Conservation (phyloP, 2,329 filamentous ascomycete species). For the Mycosphaerella arachidis region DNA sequence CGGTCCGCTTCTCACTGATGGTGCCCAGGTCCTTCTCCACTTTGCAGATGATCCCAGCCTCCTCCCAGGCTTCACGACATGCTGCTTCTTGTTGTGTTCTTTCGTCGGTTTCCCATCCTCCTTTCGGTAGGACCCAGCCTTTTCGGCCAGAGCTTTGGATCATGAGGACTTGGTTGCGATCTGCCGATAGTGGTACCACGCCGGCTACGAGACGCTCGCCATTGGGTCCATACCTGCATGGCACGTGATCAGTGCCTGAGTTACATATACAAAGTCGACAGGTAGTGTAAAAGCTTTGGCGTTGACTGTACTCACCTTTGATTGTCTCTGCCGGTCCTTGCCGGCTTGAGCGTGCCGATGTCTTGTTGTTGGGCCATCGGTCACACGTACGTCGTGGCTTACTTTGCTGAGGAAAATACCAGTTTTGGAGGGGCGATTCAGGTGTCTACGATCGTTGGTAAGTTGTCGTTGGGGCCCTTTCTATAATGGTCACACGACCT, state of each 20-base stretch:
- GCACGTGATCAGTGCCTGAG: not conserved
- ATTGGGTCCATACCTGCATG: slow-evolving; percentile 76
- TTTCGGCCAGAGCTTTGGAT: slow-evolving; percentile 89
- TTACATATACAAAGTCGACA: not conserved
- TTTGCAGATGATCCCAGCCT: slow-evolving; percentile 83
- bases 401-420: slow-evolving; percentile 18
- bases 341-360: slow-evolving; percentile 52
- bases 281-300: not conserved
- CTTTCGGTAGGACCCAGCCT: slow-evolving; percentile 95
- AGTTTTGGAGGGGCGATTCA: slow-evolving; percentile 11
- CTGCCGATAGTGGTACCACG: slow-evolving; percentile 80
- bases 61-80: slow-evolving; percentile 92
- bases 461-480: not conserved
- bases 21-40: slow-evolving; percentile 81
- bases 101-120: slow-evolving; percentile 96
- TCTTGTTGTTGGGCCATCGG: slow-evolving; percentile 43
- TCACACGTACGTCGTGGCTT: slow-evolving; percentile 9
- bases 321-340: slow-evolving; percentile 70
- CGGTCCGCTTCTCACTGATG: slow-evolving; percentile 72
- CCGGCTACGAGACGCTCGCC: slow-evolving; percentile 94
- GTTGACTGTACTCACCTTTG: slow-evolving; percentile 50
- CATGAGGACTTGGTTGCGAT: slow-evolving; percentile 83
- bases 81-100: slow-evolving; percentile 77
- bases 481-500: slow-evolving; percentile 15
- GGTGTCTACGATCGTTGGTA: not conserved